phyloP scores from a whole-genome alignment of 164 flowering plant species.

The Liquidambar formosana region DNA sequence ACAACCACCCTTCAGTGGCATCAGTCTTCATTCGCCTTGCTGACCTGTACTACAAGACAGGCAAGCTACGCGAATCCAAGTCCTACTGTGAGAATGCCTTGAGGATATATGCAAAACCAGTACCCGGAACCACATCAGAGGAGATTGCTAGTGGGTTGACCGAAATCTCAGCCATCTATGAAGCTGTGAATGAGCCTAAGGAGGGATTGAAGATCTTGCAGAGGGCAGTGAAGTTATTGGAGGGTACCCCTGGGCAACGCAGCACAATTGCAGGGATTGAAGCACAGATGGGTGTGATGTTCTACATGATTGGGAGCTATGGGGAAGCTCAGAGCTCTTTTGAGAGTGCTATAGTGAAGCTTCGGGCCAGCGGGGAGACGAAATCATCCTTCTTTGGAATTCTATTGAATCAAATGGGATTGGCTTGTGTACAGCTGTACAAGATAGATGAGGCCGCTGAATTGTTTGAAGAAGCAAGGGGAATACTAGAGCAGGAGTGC shows the following conservation, averaged over 20 bases:
- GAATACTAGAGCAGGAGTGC: conserved; percentile 33
- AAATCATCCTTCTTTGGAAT: conserved; percentile 41
- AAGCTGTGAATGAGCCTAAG: conserved; percentile 34
- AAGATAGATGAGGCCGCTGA: conserved; percentile 36
- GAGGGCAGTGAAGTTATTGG: conserved; percentile 32
- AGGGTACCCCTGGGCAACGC: conserved; percentile 27
- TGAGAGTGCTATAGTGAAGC: conserved; percentile 29
- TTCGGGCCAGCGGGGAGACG: conserved; percentile 37
- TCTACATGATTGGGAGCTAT: conserved; percentile 43
- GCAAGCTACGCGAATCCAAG: conserved; percentile 43
- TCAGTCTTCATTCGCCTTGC: conserved; percentile 42
- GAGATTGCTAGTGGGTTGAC: conserved; percentile 40
- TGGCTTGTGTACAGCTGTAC: conserved; percentile 41
- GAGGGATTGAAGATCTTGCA: conserved; percentile 40
- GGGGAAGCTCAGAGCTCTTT: conserved; percentile 34
- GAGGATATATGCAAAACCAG: conserved; percentile 35
- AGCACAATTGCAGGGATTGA: conserved; percentile 43
- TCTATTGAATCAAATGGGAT: conserved; percentile 47
- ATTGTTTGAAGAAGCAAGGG: conserved; percentile 43
- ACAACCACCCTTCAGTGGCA: conserved; percentile 40
- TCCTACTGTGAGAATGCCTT: conserved; percentile 49
- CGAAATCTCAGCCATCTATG: conserved; percentile 40
- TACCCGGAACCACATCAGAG: conserved; percentile 32
- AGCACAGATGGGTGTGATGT: conserved; percentile 48
- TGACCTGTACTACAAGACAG: conserved; percentile 37